Evolutionary conservation across 1,139 yeast genomes (phyloP), one percentile per base, ranked within the genome.

Genomic region (Kluyveromyces sp.): DNA sequence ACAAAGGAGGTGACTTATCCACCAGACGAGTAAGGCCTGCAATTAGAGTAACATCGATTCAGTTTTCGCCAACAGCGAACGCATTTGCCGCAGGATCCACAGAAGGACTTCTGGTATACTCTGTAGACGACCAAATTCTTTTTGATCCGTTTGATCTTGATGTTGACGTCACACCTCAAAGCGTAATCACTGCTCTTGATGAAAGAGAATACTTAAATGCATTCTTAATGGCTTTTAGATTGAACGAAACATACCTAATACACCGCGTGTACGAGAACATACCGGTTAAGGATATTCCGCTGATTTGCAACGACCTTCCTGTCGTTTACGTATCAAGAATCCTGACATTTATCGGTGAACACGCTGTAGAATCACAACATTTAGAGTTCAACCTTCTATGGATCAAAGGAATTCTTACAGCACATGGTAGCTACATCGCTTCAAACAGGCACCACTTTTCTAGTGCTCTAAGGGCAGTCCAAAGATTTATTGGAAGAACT

Each of bases 71-170:
- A 20, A 83, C 96, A 0, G 84, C 95, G 7, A 74, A 84, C 36
- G 80, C 95, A 25, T 94, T 94, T 70, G 94, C 95, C 1, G 96
- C 95, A 26, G 94, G 96, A 0, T 81, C 96, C 0, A 92, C 98
- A 0, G 98, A 92, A 63, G 99, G 99, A 6, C 69, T 94, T 41
- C 68, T 89, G 47, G 71, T 92, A 2, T 92, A 78, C 61, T 82
- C 95, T 1, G 77, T 88, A 33, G 95, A 89, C 61, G 80, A 81
- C 46, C 70, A 76, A 13, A 68, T 86, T 39, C 68, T 80, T 38
- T 94, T 92, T 59, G 99, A 92, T 69, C 98, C 99, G 36, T 87
- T 86, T 63, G 97, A 94, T 62, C 74, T 92, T 58, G 98, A 92
- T 60, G 72, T 89, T 40, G 98, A 94, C 57, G 79, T 92, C 33